Conservation (phyloP, 2,329 filamentous ascomycete species). For the Helminthosporium solani region DNA sequence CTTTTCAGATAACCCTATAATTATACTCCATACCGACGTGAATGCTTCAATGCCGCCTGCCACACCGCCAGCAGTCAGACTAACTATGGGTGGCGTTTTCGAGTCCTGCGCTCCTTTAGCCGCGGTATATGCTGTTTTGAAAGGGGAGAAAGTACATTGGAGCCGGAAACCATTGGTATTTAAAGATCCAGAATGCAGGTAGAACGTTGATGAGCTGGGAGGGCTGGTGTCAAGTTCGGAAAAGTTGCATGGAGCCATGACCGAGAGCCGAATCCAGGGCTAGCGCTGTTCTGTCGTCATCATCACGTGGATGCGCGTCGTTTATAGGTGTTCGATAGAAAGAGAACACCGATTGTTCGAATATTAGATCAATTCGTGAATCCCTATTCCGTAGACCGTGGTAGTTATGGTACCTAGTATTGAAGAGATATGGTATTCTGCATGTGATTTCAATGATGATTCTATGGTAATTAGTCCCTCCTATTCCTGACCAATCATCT, state of each 20-base stretch:
- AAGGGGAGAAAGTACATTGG: conserved; percentile 2
- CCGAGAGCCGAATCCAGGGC: conserved; percentile 20
- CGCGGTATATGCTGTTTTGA: not conserved
- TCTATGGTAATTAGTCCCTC: no score
- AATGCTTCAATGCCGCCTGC: conserved; percentile 44
- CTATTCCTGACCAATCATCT: no score
- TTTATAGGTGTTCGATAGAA: no score
- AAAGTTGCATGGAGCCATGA: conserved; percentile 2
- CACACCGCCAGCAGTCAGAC: conserved; percentile 41
- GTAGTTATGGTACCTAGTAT: no score
- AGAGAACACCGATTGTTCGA: no score
- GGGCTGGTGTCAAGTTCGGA: not conserved
- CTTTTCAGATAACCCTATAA: conserved; percentile 3
- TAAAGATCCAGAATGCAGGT: not conserved
- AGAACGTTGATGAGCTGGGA: no score
- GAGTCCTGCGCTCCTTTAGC: conserved; percentile 28
- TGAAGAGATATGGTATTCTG: no score
- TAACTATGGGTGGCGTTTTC: conserved; percentile 41
- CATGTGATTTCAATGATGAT: no score
- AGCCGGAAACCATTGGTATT: conserved; percentile 10
- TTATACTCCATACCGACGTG: conserved; percentile 28
- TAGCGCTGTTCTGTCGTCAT: conserved; percentile 10
- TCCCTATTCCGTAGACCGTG: no score
- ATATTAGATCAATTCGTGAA: no score
- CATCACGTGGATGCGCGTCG: conserved; percentile 2